Percentiles rank a stretch among this genome's conserved stretches.
phyloP scores from a whole-genome alignment of 768 basidiomycete genomes.

The Termitomyces sp. region DNA sequence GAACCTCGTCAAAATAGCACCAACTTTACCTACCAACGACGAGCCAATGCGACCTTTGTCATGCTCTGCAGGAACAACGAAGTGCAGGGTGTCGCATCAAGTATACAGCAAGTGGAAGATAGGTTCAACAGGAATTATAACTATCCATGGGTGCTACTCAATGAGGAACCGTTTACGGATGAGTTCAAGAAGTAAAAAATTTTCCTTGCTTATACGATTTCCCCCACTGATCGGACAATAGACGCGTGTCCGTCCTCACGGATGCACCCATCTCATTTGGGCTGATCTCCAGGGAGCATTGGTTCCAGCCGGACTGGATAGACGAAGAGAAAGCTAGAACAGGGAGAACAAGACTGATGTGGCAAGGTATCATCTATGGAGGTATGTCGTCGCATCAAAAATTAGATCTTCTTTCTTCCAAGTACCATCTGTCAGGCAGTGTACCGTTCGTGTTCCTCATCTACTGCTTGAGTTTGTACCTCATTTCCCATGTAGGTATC shows the following conservation, averaged over 20 bases:
- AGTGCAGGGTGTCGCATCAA: conserved; percentile 49
- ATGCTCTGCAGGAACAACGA: conserved; percentile 63
- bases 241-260: conserved; percentile 48
- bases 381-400: conserved; percentile 32
- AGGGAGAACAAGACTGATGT: conserved; percentile 63
- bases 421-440: conserved; percentile 47
- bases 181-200: conserved; percentile 63
- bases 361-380: conserved; percentile 60
- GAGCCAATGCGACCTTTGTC: conserved; percentile 82
- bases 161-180: conserved; percentile 75
- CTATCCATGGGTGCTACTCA: conserved; percentile 86
- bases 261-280: conserved; percentile 63
- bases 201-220: not conserved
- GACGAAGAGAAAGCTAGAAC: conserved; percentile 65
- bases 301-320: conserved; percentile 80
- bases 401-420: conserved; percentile 3
- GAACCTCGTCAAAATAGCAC: conserved; percentile 4
- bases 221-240: not conserved
- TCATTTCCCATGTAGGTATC: conserved; percentile 48
- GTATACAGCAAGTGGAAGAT: conserved; percentile 73
- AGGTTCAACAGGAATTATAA: conserved; percentile 75
- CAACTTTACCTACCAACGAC: conserved; percentile 15
- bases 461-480: not conserved
- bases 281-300: conserved; percentile 70
- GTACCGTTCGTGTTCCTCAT: conserved; percentile 52